Base-by-base conservation (phyloP, 164 flowering plant species). In the Dillenia suffruticosa region DNA sequence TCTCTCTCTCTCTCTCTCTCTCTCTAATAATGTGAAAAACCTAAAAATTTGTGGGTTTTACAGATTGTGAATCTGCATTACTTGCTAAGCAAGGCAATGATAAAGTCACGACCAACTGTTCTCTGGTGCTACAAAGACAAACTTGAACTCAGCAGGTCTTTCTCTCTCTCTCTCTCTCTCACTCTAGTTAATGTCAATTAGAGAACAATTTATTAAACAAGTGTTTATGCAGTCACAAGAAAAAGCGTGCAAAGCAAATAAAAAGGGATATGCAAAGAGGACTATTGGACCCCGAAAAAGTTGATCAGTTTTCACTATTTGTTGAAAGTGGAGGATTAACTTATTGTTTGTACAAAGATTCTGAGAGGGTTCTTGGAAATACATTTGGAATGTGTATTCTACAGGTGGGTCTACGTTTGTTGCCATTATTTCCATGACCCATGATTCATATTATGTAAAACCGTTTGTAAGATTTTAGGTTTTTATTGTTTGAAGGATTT, bases 381-480 rank as follows among this genome's bases (percentile, higher is more conserved):
- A 95, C 99, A 9, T 92, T 82, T 74, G 93, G 96, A 62, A 92
- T 95, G 97, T 95, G 97, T 66, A 76, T 95, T 65, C 81, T 95
- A 51, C 96, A 95, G 97, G 99, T 95, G 63, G 26, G 49, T 32
- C 40, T 32, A 32, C 7, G 6, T 32, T 32, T 32, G 22, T 14
- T 70, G 14, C 22, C 10, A 19, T 49, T 11, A 2, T 1, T 49
- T 22, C n/a, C 40, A 1, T 51, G 24, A 2, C 44, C 49, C 19
- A 46, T 45, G 12, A 44, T 49, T 49, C 8, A 54, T 43, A 52
- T 13, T 51, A 45, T 14, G 14, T 32, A 32, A 26, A 54, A 32
- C 46, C 12, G 12, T 52, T 58, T 17, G 15, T 11, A 46, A 1
- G 51, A 26, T 47, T 57, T 32, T 32, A 19, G 22, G 51, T 7